These are phyloP conservation scores for Oryza glaberrima DNA, from an alignment of 176 grass and related monocot species.

Conservation along the genomic window DNA sequence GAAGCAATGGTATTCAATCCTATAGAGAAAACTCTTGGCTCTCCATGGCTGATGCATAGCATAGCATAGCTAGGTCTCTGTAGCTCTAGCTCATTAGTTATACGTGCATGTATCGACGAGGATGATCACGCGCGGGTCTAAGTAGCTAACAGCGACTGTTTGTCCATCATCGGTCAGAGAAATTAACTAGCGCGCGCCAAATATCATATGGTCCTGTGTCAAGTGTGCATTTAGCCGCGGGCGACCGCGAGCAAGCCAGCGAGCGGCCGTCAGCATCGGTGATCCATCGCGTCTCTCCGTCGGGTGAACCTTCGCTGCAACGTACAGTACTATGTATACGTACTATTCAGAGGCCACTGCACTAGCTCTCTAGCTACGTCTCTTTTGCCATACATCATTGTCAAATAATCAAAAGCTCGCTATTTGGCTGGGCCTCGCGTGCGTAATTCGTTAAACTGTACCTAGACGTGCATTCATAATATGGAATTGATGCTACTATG, in stretches of 20 bases:
- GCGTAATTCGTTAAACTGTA: not conserved
- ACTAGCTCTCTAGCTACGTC: not conserved
- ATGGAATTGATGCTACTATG: not conserved
- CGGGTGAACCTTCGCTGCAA: conserved; percentile 1
- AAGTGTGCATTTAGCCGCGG: not conserved
- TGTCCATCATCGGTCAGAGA: not conserved
- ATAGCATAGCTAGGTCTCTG: no score
- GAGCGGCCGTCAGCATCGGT: conserved; percentile 19
- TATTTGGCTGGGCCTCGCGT: no score
- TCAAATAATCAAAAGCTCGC: not conserved
- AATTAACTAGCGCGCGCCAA: not conserved
- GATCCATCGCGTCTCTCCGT: not conserved
- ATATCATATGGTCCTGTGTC: not conserved
- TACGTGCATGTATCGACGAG: no score
- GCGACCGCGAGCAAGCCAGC: no score
- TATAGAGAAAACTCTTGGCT: no score
- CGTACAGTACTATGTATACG: not conserved
- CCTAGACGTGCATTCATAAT: not conserved
- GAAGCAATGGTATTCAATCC: no score
- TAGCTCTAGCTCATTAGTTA: no score
- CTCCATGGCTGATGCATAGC: no score
- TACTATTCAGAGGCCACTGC: not conserved
- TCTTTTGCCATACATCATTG: not conserved
- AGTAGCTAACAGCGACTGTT: not conserved
- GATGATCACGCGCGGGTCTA: no score